Percentiles rank a stretch among this genome's conserved stretches.
Conservation (phyloP, 2,329 filamentous ascomycete species). For the Leptographium lundbergii region DNA sequence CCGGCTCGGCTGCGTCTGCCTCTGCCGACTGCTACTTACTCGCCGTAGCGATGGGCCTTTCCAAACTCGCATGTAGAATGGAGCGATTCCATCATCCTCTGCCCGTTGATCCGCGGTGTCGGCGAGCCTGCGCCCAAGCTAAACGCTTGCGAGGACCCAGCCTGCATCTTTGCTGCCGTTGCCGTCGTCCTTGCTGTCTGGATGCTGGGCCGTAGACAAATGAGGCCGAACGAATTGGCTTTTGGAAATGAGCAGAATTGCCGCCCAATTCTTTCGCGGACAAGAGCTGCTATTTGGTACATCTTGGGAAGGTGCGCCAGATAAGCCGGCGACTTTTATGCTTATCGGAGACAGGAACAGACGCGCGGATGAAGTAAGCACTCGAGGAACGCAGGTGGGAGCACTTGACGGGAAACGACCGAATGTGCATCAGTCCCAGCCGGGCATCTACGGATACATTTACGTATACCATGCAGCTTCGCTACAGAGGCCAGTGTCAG, state of each 20-base stretch:
- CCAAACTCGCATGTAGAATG: constrained; percentile 13
- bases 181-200: background rate
- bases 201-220: too few species aligned
- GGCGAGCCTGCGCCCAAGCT: background rate
- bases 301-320: background rate
- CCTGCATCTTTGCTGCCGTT: background rate
- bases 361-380: background rate
- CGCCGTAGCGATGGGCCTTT: constrained; percentile 11
- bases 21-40: constrained; percentile 1
- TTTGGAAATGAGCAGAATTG: background rate
- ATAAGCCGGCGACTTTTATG: background rate
- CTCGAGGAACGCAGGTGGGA: background rate
- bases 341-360: too few species aligned
- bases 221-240: background rate
- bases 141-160: background rate
- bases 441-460: too few species aligned
- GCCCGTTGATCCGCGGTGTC: constrained; percentile 7
- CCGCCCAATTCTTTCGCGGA: background rate
- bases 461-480: too few species aligned
- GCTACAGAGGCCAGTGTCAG: too few species aligned
- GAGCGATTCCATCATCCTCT: constrained; percentile 10
- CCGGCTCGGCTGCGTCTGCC: background rate
- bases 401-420: too few species aligned
- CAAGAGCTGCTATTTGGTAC: background rate
- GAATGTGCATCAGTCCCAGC: too few species aligned